These are phyloP conservation scores for Serendipita vermifera DNA, from an alignment of 768 basidiomycete species.

Conservation along the genomic window DNA sequence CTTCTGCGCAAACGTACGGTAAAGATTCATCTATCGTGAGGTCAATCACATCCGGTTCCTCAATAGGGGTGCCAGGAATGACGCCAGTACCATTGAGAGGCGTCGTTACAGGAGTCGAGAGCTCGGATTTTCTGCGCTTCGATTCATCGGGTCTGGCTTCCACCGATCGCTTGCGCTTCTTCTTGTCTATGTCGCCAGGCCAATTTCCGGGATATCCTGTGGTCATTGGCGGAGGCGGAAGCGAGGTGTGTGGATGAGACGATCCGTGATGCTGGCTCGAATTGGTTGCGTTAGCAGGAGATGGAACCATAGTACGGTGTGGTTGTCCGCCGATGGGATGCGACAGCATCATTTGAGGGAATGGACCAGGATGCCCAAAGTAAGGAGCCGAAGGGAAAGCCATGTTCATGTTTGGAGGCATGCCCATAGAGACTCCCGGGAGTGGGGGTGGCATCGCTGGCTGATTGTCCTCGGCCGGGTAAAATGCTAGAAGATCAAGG, in stretches of 20 bases:
- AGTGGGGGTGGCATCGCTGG: not conserved
- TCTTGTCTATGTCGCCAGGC: too few relatives aligned
- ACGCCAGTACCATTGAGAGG: too few relatives aligned
- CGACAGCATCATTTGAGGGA: not conserved
- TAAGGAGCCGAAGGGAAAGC: too few relatives aligned
- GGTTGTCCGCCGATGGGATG: not conserved
- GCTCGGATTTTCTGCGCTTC: constrained; percentile 1
- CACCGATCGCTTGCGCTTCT: constrained; percentile 2
- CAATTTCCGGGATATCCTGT: too few relatives aligned
- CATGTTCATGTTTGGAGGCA: too few relatives aligned
- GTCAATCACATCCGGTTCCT: not conserved
- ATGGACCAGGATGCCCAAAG: not conserved
- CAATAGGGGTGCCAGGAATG: not conserved
- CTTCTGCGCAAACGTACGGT: too few relatives aligned
- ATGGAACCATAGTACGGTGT: too few relatives aligned
- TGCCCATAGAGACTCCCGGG: not conserved
- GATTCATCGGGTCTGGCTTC: not conserved
- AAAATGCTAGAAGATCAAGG: not conserved
- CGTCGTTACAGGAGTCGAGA: not conserved
- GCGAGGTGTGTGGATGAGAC: not conserved
- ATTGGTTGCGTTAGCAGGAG: too few relatives aligned
- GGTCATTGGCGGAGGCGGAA: not conserved
- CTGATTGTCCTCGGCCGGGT: constrained; percentile 4
- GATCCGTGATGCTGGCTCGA: too few relatives aligned
- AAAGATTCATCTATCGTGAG: not conserved